phyloP scores from a whole-genome alignment of 1,139 yeast genomes.

The Protomyces arabidopsidicola region DNA sequence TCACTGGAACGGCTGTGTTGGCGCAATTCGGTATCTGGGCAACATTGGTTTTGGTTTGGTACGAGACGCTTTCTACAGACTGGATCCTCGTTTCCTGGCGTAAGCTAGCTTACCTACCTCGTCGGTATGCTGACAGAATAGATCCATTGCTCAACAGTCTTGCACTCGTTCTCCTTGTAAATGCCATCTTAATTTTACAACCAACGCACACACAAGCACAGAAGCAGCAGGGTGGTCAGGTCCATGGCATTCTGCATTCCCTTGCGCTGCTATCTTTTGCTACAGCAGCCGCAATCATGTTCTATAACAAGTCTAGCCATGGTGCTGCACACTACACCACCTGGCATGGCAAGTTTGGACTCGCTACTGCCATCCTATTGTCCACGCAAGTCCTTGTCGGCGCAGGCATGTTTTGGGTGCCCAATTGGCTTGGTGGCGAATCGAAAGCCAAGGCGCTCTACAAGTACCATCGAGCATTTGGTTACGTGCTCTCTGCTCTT shows the following conservation, averaged over 20 bases:
- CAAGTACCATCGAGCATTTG: conserved; percentile 38
- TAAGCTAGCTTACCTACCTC: not conserved
- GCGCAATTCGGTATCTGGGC: conserved; percentile 18
- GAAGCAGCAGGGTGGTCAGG: conserved; percentile 35
- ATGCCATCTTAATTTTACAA: conserved; percentile 32
- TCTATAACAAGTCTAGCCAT: conserved; percentile 36
- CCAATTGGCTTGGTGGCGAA: conserved; percentile 37
- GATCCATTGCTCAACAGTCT: conserved; percentile 27
- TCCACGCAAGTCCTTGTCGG: conserved; percentile 35
- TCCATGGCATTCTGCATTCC: conserved; percentile 37
- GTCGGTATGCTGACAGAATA: not conserved
- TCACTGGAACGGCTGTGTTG: conserved; percentile 20
- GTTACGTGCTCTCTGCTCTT: conserved; percentile 35
- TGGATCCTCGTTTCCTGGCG: conserved; percentile 16
- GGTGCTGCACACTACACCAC: conserved; percentile 36
- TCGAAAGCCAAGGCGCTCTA: conserved; percentile 36
- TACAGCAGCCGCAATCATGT: conserved; percentile 35
- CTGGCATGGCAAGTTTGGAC: conserved; percentile 38
- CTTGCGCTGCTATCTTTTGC: conserved; percentile 31
- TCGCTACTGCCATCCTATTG: conserved; percentile 34
- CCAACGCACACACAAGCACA: conserved; percentile 34
- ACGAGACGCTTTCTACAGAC: conserved; percentile 4
- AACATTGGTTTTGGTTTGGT: conserved; percentile 5
- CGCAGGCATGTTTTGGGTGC: conserved; percentile 36
- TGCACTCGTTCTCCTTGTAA: conserved; percentile 30